A percentile compares a stretch with the other conserved stretches of the same genome.
Conservation (phyloP, 192 early-diverging fungal genomes). For the Umbelopsis vinacea region DNA sequence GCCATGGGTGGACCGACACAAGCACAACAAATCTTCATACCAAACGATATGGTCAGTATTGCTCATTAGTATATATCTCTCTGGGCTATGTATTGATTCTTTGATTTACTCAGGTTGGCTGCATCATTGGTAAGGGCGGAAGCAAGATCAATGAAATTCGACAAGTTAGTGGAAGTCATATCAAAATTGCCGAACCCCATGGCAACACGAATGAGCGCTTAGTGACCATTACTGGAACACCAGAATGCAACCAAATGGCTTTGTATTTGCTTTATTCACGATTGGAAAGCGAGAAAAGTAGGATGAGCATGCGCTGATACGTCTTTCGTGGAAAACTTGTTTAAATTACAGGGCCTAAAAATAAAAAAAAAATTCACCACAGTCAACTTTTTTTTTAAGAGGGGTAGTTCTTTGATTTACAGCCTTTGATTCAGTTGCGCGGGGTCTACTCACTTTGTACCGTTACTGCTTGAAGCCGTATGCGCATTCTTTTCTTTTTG, state of each 20-base stretch:
- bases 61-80: background rate
- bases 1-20: slow-evolving; percentile 39
- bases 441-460: background rate
- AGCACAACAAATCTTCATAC: slow-evolving; percentile 67
- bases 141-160: slow-evolving; percentile 82
- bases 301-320: slow-evolving; percentile 19
- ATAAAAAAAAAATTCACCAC: background rate
- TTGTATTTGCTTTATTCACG: slow-evolving; percentile 88
- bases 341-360: background rate
- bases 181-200: slow-evolving; percentile 84
- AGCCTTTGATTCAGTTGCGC: background rate
- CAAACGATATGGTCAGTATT: slow-evolving; percentile 61
- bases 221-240: slow-evolving; percentile 89
- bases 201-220: slow-evolving; percentile 75
- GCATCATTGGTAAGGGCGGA: slow-evolving; percentile 95
- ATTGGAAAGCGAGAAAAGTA: slow-evolving; percentile 80
- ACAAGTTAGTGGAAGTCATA: slow-evolving; percentile 78
- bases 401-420: background rate
- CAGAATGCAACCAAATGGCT: slow-evolving; percentile 90
- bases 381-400: background rate
- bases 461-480: background rate
- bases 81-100: background rate
- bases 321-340: background rate
- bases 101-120: slow-evolving; percentile 63
- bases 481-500: background rate